Base-by-base conservation (phyloP, 2,329 filamentous ascomycete species). In the Thyridium curvatum region DNA sequence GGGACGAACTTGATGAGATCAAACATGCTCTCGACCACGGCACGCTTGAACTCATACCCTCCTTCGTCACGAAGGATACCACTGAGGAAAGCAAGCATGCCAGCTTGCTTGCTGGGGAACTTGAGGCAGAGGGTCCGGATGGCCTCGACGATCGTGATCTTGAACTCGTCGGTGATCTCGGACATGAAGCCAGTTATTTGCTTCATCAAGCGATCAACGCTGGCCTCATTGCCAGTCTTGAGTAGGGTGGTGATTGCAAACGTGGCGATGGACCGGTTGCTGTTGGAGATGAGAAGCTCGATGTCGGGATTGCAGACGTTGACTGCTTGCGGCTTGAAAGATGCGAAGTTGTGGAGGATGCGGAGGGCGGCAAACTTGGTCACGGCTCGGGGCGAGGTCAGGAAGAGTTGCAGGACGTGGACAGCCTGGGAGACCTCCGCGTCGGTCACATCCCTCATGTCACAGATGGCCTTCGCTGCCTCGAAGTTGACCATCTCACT, bases 401-500 rank as follows among this genome's bases (percentile, higher is more conserved):
- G 77, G 82, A 96, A 98, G 34, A 97, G 78, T 65, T 98, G 93
- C 40, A 98, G 76, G 34, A 94, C 88, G 57, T 97, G 90, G 35
- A 98, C 88, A 18, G 91, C 90, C 63, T 95, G 89, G 32, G 84
- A 78, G 32, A 94, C 86, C 62, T 98, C 91, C 40, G 81, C 82
- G 58, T 98, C 93, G 41, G 86, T 90, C 34, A 97, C 84, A 61
- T 97, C 89, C 48, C 84, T 80, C 76, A 97, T 84, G 53, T 94
- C 86, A 68, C 90, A 94, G 55, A 98, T 95, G 38, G 91, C 91
- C 74, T 97, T 97, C 47, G 93, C 93, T 39, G 93, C 93, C 68
- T 98, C 93, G 52, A 98, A 96, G 71, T 96, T 97, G 66, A 98
- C 90, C 88, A 95, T 94, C 63, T 97, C 93, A 64, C 89, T 94